phyloP scores from a whole-genome alignment of 257 asterid species.

The Plectranthus barbatus region DNA sequence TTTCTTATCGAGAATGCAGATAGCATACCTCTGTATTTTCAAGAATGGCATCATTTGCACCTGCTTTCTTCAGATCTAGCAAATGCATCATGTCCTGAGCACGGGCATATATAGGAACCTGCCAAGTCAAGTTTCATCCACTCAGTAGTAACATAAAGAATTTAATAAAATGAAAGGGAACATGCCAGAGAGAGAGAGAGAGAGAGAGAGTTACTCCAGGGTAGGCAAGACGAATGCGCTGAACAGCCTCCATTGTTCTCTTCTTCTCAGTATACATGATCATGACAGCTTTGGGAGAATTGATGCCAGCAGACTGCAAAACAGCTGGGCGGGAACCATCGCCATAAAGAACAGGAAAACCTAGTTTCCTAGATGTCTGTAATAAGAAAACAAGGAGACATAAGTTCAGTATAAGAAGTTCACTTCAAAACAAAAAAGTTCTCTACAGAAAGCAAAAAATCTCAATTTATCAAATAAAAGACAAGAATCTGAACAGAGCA shows the following conservation, averaged over 20 bases:
- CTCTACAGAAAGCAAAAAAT: not conserved
- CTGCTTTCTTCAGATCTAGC: constrained; percentile 81
- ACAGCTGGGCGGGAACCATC: constrained; percentile 99
- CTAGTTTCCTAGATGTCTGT: constrained; percentile 82
- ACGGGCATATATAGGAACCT: constrained; percentile 91
- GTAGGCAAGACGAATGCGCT: constrained; percentile 85
- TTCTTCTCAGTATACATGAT: constrained; percentile 77
- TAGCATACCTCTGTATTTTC: constrained; percentile 82
- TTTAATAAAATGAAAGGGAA: no score
- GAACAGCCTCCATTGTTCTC: constrained; percentile 73
- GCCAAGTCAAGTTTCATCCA: constrained; percentile 6
- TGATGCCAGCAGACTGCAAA: constrained; percentile 88
- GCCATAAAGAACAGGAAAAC: constrained; percentile 88
- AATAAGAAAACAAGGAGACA: no score
- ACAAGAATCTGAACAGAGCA: not conserved
- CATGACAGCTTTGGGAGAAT: constrained; percentile 91
- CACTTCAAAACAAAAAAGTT: no score
- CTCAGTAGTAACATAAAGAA: not conserved
- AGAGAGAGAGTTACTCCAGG: constrained; percentile 53
- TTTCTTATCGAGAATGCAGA: not conserved
- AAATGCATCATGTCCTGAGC: constrained; percentile 87
- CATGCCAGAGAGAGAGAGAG: not conserved
- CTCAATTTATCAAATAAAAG: not conserved
- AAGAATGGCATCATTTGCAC: constrained; percentile 93
- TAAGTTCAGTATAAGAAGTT: no score